Percentiles rank a stretch among this genome's conserved stretches.
Conservation (phyloP, 2,329 filamentous ascomycete species). For the Raffaelea albimanens region DNA sequence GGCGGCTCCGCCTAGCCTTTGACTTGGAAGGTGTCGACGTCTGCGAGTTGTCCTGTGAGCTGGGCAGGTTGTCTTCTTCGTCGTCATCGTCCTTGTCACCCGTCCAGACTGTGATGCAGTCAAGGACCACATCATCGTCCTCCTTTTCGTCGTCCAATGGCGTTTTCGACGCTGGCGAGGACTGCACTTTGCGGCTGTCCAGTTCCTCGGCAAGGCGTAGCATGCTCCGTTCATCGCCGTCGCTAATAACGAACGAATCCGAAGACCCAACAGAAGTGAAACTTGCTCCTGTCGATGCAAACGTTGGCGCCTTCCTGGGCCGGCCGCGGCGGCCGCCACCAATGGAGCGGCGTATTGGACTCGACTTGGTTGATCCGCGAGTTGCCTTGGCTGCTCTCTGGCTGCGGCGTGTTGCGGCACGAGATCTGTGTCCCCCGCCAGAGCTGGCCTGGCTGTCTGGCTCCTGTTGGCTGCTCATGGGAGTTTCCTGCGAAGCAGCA, state of each 20-base stretch:
- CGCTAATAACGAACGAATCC: constrained; percentile 30
- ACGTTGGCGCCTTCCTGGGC: not conserved
- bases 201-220: constrained; percentile 39
- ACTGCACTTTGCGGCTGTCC: constrained; percentile 23
- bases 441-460: not conserved
- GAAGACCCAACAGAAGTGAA: constrained; percentile 2
- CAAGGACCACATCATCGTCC: constrained; percentile 7
- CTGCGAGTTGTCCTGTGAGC: not conserved
- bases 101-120: constrained; percentile 23
- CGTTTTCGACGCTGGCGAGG: constrained; percentile 10
- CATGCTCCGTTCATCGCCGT: constrained; percentile 37
- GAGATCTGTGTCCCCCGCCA: too few species aligned
- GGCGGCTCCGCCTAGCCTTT: not conserved
- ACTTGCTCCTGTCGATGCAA: not conserved
- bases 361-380: constrained; percentile 6
- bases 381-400: not conserved
- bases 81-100: constrained; percentile 7
- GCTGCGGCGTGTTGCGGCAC: too few species aligned
- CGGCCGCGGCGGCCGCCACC: not conserved
- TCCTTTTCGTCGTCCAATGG: constrained; percentile 10
- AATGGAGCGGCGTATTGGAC: constrained; percentile 2
- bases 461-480: not conserved
- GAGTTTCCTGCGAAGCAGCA: not conserved
- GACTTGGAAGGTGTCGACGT: not conserved
- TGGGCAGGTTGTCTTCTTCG: constrained; percentile 10